phyloP scores from a whole-genome alignment of 257 asterid species.

The Nicotiana obtusifolia region DNA sequence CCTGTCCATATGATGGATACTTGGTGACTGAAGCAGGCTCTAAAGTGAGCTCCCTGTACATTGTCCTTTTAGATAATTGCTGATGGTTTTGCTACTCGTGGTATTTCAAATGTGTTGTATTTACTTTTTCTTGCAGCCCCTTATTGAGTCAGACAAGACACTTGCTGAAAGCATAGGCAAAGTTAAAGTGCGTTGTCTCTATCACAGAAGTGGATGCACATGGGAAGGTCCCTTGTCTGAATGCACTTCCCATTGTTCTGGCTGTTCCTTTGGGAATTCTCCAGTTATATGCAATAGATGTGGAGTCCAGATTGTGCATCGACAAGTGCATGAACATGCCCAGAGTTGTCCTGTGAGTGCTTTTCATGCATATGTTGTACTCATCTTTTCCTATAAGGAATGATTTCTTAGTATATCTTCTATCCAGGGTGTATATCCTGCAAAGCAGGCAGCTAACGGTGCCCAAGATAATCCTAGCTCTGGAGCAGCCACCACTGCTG shows the following conservation, averaged over 20 bases:
- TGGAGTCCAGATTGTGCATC: constrained; percentile 79
- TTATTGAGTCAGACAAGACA: constrained; percentile 58
- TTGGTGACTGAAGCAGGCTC: constrained; percentile 81
- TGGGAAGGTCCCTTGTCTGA: constrained; percentile 88
- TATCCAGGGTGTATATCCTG: constrained; percentile 65
- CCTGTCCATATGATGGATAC: constrained; percentile 96
- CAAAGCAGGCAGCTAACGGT: constrained; percentile 46
- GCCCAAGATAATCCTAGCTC: constrained; percentile 32
- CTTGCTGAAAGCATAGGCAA: constrained; percentile 77
- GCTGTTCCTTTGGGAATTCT: constrained; percentile 73
- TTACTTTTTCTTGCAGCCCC: constrained; percentile 50
- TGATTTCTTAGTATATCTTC: background rate
- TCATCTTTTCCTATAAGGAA: background rate
- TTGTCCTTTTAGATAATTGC: background rate
- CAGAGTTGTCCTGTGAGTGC: constrained; percentile 76
- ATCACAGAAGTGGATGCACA: constrained; percentile 81
- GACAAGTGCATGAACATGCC: constrained; percentile 96
- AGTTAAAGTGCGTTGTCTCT: constrained; percentile 79
- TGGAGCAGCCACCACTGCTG: constrained; percentile 34
- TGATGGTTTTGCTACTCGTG: constrained; percentile 9
- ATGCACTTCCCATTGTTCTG: constrained; percentile 65
- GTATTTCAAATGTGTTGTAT: constrained; percentile 18
- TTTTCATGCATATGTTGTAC: background rate
- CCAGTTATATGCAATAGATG: constrained; percentile 90
- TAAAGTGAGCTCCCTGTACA: constrained; percentile 44